These are phyloP conservation scores for Codiaeum variegatum DNA, from an alignment of 441 rosid genomes.

Conservation along the genomic window DNA sequence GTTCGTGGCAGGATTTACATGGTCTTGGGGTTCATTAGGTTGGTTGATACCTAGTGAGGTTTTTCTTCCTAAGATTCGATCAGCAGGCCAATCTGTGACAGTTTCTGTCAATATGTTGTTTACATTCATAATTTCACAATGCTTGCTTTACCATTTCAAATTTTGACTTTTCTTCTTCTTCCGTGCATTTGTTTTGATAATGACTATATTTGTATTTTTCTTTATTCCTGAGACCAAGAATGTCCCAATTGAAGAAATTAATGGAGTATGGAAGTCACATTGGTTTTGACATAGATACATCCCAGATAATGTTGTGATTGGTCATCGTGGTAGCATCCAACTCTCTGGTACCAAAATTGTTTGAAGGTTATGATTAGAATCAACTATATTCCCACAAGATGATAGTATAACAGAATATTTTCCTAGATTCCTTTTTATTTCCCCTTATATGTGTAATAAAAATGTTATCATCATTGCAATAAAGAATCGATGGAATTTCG, in stretches of 20 bases:
- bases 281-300: conserved; percentile 40
- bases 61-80: conserved; percentile 27
- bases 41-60: conserved; percentile 49
- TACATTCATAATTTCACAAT: conserved; percentile 45
- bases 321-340: too few species aligned
- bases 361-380: too few species aligned
- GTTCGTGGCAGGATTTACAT: conserved; percentile 63
- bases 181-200: conserved; percentile 36
- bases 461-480: too few species aligned
- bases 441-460: too few species aligned
- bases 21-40: conserved; percentile 87
- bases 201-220: conserved; percentile 43
- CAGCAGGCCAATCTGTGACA: conserved; percentile 47
- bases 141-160: conserved; percentile 59
- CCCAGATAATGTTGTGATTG: conserved; percentile 27
- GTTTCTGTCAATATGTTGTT: conserved; percentile 51
- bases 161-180: conserved; percentile 53
- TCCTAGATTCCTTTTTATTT: too few species aligned
- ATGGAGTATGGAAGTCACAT: conserved; percentile 36
- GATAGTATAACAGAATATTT: too few species aligned
- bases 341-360: too few species aligned
- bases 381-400: too few species aligned
- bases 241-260: conserved; percentile 42
- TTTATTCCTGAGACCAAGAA: conserved; percentile 45
- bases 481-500: too few species aligned